These are phyloP conservation scores for Rhynchospora pubera DNA, from an alignment of 176 grass and related monocot genomes.

Conservation along the genomic window DNA sequence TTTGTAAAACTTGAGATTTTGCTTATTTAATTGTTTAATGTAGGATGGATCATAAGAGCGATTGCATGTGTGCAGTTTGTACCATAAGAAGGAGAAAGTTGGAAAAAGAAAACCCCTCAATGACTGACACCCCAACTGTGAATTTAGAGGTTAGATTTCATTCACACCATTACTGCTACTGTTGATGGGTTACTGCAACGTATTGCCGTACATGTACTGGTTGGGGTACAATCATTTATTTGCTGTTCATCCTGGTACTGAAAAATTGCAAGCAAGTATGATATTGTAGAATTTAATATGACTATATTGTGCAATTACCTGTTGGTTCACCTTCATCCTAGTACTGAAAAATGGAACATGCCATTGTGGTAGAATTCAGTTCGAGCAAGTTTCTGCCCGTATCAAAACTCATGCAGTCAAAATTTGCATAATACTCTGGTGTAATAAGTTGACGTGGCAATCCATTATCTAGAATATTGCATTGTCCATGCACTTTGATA, in stretches of 20 bases:
- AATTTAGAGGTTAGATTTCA: constrained; percentile 16
- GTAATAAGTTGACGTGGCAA: not conserved
- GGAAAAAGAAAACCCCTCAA: constrained; percentile 14
- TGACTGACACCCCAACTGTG: not conserved
- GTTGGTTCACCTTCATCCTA: not conserved
- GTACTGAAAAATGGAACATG: not conserved
- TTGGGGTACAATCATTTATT: not conserved
- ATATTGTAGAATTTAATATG: not conserved
- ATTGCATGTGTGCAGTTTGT: constrained; percentile 29
- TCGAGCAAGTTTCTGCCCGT: not conserved
- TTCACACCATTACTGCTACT: not conserved
- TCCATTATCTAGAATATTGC: not conserved
- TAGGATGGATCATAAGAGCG: constrained; percentile 31
- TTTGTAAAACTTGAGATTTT: not conserved
- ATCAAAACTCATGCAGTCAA: not conserved
- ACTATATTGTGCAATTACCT: not conserved
- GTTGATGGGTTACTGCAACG: not conserved
- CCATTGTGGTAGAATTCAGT: not conserved
- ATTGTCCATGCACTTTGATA: not conserved
- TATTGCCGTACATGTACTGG: not conserved
- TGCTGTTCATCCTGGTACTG: not conserved
- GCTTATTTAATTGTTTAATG: not conserved
- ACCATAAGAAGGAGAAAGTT: constrained; percentile 21
- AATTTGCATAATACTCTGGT: not conserved
- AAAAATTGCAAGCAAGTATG: not conserved